A percentile compares a stretch with the other conserved stretches of the same genome.
Evolutionary conservation across 2,329 filamentous ascomycete species (phyloP).

Genomic region (Colletotrichum melonis): DNA sequence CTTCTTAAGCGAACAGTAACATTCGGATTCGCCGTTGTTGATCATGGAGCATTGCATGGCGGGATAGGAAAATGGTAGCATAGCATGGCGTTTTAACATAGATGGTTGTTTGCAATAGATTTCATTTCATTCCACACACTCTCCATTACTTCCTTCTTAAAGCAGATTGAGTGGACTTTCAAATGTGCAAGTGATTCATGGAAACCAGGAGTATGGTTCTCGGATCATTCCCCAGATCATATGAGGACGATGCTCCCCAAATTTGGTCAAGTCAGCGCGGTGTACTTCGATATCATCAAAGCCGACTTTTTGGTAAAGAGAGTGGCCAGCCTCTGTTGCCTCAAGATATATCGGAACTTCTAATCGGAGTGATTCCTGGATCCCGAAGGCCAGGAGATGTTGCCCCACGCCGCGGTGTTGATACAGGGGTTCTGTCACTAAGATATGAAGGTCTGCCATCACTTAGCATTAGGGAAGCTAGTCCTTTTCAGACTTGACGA

Average conservation of each 20-base stretch:
- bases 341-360: conserved; percentile 50
- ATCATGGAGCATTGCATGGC: not conserved
- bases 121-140: not conserved
- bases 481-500: not conserved
- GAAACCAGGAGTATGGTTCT: conserved; percentile 4
- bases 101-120: not conserved
- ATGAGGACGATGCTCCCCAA: not conserved
- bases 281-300: conserved; percentile 44
- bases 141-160: not conserved
- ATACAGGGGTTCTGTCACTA: conserved; percentile 50
- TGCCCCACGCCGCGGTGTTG: conserved; percentile 48
- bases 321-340: conserved; percentile 44
- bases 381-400: conserved; percentile 48
- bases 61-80: not conserved
- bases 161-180: not conserved
- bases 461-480: not conserved
- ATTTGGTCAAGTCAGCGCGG: not conserved
- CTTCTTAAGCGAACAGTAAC: not conserved
- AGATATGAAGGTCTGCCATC: conserved; percentile 46
- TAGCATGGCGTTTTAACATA: not conserved
- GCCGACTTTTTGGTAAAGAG: conserved; percentile 48
- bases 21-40: not conserved
- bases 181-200: not conserved
- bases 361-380: conserved; percentile 48
- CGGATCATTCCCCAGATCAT: conserved; percentile 21